A percentile compares a stretch with the other conserved stretches of the same genome.
Conservation (phyloP, 2,329 filamentous ascomycete species). For the Didymella exigua region DNA sequence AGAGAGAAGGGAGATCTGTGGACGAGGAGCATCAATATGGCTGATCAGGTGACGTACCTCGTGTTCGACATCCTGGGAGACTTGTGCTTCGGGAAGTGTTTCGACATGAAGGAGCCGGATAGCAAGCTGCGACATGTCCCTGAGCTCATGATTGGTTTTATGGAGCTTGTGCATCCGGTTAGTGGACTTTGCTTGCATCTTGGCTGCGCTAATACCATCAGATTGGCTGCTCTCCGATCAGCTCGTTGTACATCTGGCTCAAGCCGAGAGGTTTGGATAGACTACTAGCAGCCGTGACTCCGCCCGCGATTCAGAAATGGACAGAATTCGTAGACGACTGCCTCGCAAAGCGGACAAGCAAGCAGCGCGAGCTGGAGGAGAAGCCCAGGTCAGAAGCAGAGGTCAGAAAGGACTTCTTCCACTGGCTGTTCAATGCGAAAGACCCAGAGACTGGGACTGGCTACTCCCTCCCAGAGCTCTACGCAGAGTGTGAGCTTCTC, state of each 20-base stretch:
- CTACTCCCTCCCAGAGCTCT: conserved; percentile 47
- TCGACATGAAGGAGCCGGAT: conserved; percentile 39
- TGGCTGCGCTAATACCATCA: neutral
- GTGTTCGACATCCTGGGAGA: conserved; percentile 37
- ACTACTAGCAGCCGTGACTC: conserved; percentile 16
- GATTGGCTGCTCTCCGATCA: conserved; percentile 22
- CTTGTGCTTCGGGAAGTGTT: conserved; percentile 23
- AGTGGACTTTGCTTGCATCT: neutral
- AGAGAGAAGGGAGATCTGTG: conserved; percentile 8
- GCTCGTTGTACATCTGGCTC: conserved; percentile 20
- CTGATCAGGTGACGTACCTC: conserved; percentile 15
- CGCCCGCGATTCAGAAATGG: conserved; percentile 16
- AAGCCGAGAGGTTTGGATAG: conserved; percentile 23
- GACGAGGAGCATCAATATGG: conserved; percentile 18
- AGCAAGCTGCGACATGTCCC: conserved; percentile 18
- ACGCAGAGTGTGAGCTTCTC: conserved; percentile 28
- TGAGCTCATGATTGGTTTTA: conserved; percentile 19
- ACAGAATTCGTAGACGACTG: conserved; percentile 19
- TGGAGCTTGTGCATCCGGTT: conserved; percentile 22
- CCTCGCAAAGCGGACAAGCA: conserved; percentile 5
- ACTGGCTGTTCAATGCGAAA: conserved; percentile 49
- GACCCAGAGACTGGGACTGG: conserved; percentile 47
- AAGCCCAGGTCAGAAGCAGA: conserved; percentile 9
- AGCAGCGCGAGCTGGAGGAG: conserved; percentile 7
- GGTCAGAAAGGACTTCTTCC: conserved; percentile 49